Evolutionary conservation across 2,329 filamentous ascomycete genomes (phyloP), one percentile per base, ranked within the genome.

Genomic region (Neopestalotiopsis rosae): DNA sequence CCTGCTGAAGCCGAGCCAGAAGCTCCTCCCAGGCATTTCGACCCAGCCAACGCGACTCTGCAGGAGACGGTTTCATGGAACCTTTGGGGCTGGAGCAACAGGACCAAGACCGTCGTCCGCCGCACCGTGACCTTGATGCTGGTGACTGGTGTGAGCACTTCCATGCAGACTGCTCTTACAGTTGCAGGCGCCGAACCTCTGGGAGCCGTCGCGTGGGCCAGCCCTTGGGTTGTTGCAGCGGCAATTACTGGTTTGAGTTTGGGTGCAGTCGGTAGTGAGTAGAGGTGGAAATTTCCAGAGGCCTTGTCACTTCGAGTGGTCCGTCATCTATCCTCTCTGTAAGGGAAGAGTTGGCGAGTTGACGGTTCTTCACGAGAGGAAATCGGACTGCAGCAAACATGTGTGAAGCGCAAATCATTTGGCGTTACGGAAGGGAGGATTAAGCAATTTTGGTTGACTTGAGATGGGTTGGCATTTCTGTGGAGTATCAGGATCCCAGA

Each of bases 201-300:
- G 0, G 95, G 95, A 12, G 93, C 94, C 1, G 81, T 85, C 3
- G 88, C 87, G 0, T 98, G 94, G 85, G 90, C 92, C 1, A 83
- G 84, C 28, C 84, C 95, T 45, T 98, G 94, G 94, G 88, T 88
- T n/a, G 74, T 86, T 28, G 92, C 91, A 6, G 87, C 89, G 3
- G 77, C 87, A 13, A 76, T 91, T 67, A 87, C 89, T 2, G 92
- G 91, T 14, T 42, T 84, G n/a, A 84, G 81, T 1, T 77, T 91
- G 49, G 86, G 84, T 34, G 79, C 84, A 67, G 85, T 90, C 57
- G 80, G 85, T 73, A 77, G 88, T 77, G 79, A 87, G 78, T 83
- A 81, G 81, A 20, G 30, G 17, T 59, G 17, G 57, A 9, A 10
- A 9, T 38, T 38, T 10, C 34, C n/a, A 52, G n/a, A 3, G 6